Percentiles rank a stretch among this genome's conserved stretches.
phyloP scores from a whole-genome alignment of 768 basidiomycete species.

The Hericium alpestre region DNA sequence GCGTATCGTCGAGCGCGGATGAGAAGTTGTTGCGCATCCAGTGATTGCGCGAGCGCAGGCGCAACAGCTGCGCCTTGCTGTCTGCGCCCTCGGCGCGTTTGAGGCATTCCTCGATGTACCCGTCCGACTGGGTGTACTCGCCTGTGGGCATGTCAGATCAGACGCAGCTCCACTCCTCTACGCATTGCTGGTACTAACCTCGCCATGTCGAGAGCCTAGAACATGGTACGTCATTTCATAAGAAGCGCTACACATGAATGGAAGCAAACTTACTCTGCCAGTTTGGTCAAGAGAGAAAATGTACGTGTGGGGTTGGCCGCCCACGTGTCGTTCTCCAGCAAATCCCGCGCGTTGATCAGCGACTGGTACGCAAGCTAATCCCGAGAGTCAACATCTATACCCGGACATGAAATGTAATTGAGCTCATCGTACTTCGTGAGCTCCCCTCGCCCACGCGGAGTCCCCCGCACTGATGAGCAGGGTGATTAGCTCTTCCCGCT shows the following conservation, averaged over 20 bases:
- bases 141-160: constrained; percentile 25
- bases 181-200: constrained; percentile 24
- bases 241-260: not conserved
- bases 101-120: constrained; percentile 45
- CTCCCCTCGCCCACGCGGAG: constrained; percentile 60
- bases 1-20: constrained; percentile 47
- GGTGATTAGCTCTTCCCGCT: constrained; percentile 48
- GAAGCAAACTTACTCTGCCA: constrained; percentile 46
- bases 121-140: constrained; percentile 42
- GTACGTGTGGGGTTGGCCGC: constrained; percentile 34
- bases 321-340: constrained; percentile 50
- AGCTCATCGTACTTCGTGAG: constrained; percentile 47
- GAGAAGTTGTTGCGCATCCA: constrained; percentile 49
- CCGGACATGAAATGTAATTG: not conserved
- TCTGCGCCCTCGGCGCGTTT: constrained; percentile 37
- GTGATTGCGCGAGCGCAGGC: constrained; percentile 52
- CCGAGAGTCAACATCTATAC: not conserved
- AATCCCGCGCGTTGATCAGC: constrained; percentile 45
- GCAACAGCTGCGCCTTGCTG: constrained; percentile 45
- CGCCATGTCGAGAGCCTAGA: constrained; percentile 54
- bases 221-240: not conserved
- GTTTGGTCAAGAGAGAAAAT: constrained; percentile 40
- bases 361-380: constrained; percentile 50
- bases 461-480: constrained; percentile 61
- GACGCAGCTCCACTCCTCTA: not conserved